Conservation (phyloP, 1,284 basidiomycete genomes). For the Marasmius fiardii region DNA sequence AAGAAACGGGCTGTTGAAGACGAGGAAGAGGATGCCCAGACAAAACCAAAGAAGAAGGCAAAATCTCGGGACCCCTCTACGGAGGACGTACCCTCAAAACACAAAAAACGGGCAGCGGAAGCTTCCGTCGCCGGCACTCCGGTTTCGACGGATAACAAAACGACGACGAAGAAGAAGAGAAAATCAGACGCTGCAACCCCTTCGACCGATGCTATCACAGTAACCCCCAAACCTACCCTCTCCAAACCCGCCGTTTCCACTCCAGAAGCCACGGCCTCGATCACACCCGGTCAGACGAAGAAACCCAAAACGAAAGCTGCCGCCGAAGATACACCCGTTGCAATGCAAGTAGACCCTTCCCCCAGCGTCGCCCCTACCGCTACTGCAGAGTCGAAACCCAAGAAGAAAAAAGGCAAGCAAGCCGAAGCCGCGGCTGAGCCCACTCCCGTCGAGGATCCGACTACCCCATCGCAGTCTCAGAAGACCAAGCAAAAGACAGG, state of each 20-base stretch:
- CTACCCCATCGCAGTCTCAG: background rate
- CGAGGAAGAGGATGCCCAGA: slow-evolving; percentile 16
- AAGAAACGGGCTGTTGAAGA: slow-evolving; percentile 14
- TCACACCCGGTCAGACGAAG: background rate
- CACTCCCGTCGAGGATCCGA: background rate
- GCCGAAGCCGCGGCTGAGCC: background rate
- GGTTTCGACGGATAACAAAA: background rate
- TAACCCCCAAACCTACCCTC: background rate
- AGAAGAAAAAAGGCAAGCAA: slow-evolving; percentile 5
- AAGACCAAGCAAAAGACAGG: slow-evolving; percentile 6
- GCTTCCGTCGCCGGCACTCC: slow-evolving; percentile 7
- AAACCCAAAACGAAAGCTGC: slow-evolving; percentile 6
- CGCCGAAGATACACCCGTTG: background rate
- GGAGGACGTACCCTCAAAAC: slow-evolving; percentile 3
- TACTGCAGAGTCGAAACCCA: background rate
- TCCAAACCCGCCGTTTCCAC: background rate
- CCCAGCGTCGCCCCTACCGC: background rate
- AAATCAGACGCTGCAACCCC: background rate
- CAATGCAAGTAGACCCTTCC: background rate
- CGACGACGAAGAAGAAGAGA: slow-evolving; percentile 7
- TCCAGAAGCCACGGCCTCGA: background rate
- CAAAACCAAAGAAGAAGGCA: slow-evolving; percentile 33
- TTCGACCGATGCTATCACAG: background rate
- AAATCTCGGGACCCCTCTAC: slow-evolving; percentile 20
- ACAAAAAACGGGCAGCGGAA: slow-evolving; percentile 19